A percentile compares a stretch with the other conserved stretches of the same genome.
phyloP scores from a whole-genome alignment of 495 filamentous ascomycete species.

The Xylaria sp. region DNA sequence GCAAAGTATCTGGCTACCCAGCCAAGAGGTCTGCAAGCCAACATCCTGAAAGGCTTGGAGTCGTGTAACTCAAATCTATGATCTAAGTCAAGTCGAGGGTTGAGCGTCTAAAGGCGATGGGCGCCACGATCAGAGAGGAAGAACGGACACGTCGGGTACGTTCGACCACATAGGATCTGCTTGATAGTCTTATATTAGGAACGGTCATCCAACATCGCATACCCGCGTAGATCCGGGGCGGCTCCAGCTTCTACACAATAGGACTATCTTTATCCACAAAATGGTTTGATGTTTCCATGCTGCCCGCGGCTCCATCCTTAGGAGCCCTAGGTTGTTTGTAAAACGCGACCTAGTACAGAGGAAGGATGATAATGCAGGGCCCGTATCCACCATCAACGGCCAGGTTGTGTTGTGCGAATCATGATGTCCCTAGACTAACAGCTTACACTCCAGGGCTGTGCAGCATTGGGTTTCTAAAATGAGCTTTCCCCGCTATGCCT shows the following conservation, averaged over 20 bases:
- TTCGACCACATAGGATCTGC: neutral
- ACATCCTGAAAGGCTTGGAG: constrained; percentile 20
- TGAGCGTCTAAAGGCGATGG: neutral
- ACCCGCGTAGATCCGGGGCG: neutral
- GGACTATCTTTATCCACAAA: constrained; percentile 1
- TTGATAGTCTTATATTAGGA: constrained; percentile 1
- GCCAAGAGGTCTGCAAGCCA: constrained; percentile 14
- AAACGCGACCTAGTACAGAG: constrained; percentile 3
- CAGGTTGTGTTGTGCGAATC: neutral
- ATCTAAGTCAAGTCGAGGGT: neutral
- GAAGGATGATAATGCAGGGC: constrained; percentile 13
- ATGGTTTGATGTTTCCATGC: constrained; percentile 13
- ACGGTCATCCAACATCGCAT: neutral
- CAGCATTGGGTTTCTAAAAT: constrained; percentile 14
- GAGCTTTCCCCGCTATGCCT: constrained; percentile 1
- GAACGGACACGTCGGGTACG: constrained; percentile 1
- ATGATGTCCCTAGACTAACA: neutral
- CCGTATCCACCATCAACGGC: constrained; percentile 8
- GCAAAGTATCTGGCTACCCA: constrained; percentile 24
- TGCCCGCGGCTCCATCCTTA: no score
- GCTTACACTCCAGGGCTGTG: constrained; percentile 3
- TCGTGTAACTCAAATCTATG: constrained; percentile 3
- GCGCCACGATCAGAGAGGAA: neutral
- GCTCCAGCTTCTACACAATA: neutral
- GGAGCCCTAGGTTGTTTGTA: neutral